Conservation (phyloP, 805 yeast genomes). For the Starmerella vitae region DNA sequence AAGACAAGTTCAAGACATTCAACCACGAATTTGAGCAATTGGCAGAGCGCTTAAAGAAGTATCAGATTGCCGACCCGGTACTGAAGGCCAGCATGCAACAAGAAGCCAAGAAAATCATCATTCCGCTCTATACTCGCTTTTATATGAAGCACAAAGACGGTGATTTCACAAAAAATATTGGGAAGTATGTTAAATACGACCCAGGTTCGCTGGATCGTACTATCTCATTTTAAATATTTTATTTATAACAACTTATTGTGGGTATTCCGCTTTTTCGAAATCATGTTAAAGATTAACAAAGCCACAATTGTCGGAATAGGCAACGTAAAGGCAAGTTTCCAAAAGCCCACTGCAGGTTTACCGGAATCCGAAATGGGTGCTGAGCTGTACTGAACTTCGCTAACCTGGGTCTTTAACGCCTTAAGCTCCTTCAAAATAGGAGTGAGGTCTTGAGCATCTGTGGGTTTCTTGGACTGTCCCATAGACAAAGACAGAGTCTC, state of each 20-base stretch:
- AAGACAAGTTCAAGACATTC: slow-evolving; percentile 72
- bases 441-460: neutral
- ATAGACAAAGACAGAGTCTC: slow-evolving; percentile 11
- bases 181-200: slow-evolving; percentile 57
- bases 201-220: no score
- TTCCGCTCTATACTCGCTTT: slow-evolving; percentile 75
- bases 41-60: slow-evolving; percentile 48
- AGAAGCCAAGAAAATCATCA: slow-evolving; percentile 54
- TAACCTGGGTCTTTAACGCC: slow-evolving; percentile 8
- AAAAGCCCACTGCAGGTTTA: slow-evolving; percentile 1
- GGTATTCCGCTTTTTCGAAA: no score
- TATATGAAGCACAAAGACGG: slow-evolving; percentile 59
- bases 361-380: neutral
- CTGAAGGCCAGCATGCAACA: slow-evolving; percentile 50
- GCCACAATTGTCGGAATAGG: slow-evolving; percentile 9
- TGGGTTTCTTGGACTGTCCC: slow-evolving; percentile 2
- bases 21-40: slow-evolving; percentile 74
- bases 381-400: slow-evolving; percentile 6
- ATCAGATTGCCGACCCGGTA: slow-evolving; percentile 50
- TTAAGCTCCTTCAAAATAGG: slow-evolving; percentile 6
- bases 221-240: no score
- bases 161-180: slow-evolving; percentile 58
- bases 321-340: slow-evolving; percentile 4
- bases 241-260: no score
- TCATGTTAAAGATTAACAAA: slow-evolving; percentile 1